Base-by-base conservation (phyloP, 495 filamentous ascomycete species). In the Sabuloglossum arenarium region DNA sequence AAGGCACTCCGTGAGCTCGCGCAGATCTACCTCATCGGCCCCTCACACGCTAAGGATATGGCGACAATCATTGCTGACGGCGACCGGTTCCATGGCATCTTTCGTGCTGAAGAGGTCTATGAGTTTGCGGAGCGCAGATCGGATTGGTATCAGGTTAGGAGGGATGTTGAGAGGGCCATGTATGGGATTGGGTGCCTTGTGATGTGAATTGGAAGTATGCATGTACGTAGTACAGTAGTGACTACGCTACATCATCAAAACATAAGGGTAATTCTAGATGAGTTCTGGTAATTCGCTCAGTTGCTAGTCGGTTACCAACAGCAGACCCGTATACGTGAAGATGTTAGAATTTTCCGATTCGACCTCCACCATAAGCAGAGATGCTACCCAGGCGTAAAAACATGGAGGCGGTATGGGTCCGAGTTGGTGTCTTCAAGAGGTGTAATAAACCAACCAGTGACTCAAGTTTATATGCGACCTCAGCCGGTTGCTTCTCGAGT, bases 121-220 rank as follows among this genome's bases (percentile, higher is more conserved):
- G 93, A 96, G 71, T 99, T 91, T 70, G 93, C 89, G 12, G 87
- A 94, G 66, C 71, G 93, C 58, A 72, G 93, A 57, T 88, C 88
- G 60, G 93, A 99, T 67, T 99, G 93, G 93, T 93, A 83, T 64
- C 73, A 77, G 55, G 84, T 99, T 4, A 83, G 82, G 70, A 76
- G 75, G 57, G 79, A 87, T 55, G 89, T 99, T 23, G 93, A 99
- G 74, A 81, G 85, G 69, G 89, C 87, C 24, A 94, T 97, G 93
- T 97, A 96, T 73, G 93, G 93, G 49, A 75, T 91, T 69, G 93
- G 94, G 49, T 98, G 91, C 65, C 67, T 95, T 97, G 88, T 96
- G 73, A 75, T 53, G 25, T 37, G 29, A 30, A 55, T 55, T 55
- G 25, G 25, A 25, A 43, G 28, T n/a, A 27, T 39, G 6, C 19